Percentiles rank a stretch among this genome's conserved stretches.
phyloP scores from a whole-genome alignment of 805 yeast species.

The Yarrowia sp. region DNA sequence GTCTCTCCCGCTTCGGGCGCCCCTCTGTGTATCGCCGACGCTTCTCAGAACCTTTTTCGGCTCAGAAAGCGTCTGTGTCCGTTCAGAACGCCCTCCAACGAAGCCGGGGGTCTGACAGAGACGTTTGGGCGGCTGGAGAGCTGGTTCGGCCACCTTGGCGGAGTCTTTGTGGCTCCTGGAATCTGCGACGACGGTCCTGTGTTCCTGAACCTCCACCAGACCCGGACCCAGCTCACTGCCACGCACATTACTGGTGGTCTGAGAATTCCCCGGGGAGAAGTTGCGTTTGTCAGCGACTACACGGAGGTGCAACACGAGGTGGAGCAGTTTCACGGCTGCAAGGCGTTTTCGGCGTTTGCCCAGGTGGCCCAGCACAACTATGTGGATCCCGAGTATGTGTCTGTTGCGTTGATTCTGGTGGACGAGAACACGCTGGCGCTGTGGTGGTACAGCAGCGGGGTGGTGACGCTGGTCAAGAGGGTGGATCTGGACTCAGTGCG shows the following conservation, averaged over 20 bases:
- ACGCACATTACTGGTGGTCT: constrained; percentile 4
- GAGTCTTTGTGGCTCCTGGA: not conserved
- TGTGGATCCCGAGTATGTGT: not conserved
- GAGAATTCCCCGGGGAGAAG: not conserved
- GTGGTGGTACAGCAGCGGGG: not conserved
- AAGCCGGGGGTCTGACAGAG: not conserved
- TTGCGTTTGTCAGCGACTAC: not conserved
- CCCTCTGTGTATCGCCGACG: not conserved
- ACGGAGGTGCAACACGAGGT: not conserved
- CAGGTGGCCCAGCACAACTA: constrained; percentile 18
- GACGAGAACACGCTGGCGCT: constrained; percentile 13
- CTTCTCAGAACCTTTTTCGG: not conserved
- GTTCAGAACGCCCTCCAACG: not conserved
- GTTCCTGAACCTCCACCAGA: not conserved
- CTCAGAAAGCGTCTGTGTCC: constrained; percentile 6
- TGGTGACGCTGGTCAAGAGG: constrained; percentile 7
- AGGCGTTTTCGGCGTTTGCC: not conserved
- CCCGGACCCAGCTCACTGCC: not conserved
- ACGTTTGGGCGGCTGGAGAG: not conserved
- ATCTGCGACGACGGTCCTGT: constrained; percentile 5
- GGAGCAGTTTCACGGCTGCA: not conserved
- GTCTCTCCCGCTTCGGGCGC: not conserved
- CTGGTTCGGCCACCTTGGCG: constrained; percentile 1
- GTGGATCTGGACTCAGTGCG: not conserved
- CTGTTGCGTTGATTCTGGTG: not conserved